Evolutionary conservation across 768 basidiomycete genomes (phyloP), one percentile per base, ranked within the genome.

Genomic region (Suillus variegatus): DNA sequence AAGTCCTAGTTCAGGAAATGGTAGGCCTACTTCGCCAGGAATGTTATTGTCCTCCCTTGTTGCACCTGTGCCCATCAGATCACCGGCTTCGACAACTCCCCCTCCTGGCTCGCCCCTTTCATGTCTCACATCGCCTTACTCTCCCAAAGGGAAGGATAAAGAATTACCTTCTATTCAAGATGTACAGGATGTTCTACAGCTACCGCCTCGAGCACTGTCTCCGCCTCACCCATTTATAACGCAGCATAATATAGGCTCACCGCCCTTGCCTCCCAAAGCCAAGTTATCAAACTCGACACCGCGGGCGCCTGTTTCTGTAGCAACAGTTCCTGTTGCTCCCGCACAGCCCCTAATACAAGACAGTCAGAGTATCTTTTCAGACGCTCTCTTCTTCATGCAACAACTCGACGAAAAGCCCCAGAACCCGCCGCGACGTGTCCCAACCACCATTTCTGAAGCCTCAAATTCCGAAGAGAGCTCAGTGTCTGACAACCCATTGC

Each of bases 371-470:
- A 70, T 89, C 35, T 78, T 80, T 57, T 77, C 80, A 62, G 88
- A 90, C 71, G 86, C 89, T 14, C 74, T 91, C 51, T 91, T 85
- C 76, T 90, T 87, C 72, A 88, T 92, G 85, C 86, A 86, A 65
- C 84, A 90, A 67, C 74, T 83, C 60, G 82, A 83, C 65, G 76
- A 72, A 70, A 77, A 65, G 51, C 60, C 66, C 70, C 54, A 22
- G 63, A 63, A 65, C 41, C 73, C 72, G 18, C 71, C 70, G 10
- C 77, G 75, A 51, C 82, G 81, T n/a, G 73, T 81, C 9, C 82
- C 82, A 47, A 80, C 84, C 25, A 82, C 82, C 40, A 82, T 81
- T 55, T 75, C 75, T 20, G 83, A 82, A 65, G 77, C 77, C 36
- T 78, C 78, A 49, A 80, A 83, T 43, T 82, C 81, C n/a, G 74